Evolutionary conservation across 78 protist genomes (phyloP).

Genomic region (Goniomonas avonlea): DNA sequence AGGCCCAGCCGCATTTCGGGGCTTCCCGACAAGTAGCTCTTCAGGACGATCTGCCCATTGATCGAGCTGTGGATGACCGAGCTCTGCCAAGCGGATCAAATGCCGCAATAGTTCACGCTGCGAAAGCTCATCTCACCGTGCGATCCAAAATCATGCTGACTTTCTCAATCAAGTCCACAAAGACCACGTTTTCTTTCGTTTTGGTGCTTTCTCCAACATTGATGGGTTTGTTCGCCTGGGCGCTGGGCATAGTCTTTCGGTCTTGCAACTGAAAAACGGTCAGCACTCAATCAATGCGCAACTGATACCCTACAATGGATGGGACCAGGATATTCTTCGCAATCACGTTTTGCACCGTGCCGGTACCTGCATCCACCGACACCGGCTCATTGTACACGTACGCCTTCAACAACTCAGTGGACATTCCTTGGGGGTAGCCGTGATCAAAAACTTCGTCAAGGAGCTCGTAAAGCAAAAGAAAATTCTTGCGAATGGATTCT

Average conservation of each 20-base stretch:
- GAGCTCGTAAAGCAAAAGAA: constrained; percentile 75
- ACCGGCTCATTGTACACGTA: constrained; percentile 52
- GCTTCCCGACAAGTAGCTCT: constrained; percentile 54
- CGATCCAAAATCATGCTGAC: constrained; percentile 46
- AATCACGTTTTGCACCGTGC: too few relatives aligned
- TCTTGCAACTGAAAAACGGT: neutral
- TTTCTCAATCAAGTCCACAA: constrained; percentile 68
- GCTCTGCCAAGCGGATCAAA: neutral
- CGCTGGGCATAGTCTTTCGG: neutral
- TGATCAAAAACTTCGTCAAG: constrained; percentile 60
- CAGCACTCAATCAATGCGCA: too few relatives aligned
- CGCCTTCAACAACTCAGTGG: constrained; percentile 62
- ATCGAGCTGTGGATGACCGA: constrained; percentile 42
- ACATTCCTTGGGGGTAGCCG: constrained; percentile 35
- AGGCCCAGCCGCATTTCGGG: constrained; percentile 66
- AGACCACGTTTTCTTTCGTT: constrained; percentile 44
- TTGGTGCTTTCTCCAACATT: neutral
- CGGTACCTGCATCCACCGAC: neutral
- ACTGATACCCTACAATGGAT: too few relatives aligned
- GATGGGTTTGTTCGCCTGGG: constrained; percentile 12
- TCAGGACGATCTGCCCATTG: constrained; percentile 63
- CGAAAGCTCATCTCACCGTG: neutral
- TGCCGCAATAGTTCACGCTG: too few relatives aligned
- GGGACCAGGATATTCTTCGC: too few relatives aligned
- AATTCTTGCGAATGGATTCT: constrained; percentile 66